Percentiles rank a stretch among this genome's conserved stretches.
Conservation (phyloP, 768 basidiomycete species). For the Tylopilus rubrobrunneus region DNA sequence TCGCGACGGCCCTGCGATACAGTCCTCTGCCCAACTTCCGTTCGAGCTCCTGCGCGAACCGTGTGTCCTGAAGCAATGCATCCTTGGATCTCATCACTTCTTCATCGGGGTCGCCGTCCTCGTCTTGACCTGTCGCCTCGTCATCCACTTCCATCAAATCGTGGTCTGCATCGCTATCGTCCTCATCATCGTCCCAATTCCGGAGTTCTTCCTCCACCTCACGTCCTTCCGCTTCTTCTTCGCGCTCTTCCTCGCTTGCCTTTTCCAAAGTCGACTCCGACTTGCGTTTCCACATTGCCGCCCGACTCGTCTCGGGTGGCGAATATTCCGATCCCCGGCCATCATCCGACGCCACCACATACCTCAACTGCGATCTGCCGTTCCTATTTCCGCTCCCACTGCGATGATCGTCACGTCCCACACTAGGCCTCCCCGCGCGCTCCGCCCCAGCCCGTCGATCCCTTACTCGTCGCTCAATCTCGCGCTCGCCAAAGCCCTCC, state of each 20-base stretch:
- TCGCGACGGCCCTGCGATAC: slow-evolving; percentile 11
- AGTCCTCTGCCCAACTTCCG: slow-evolving; percentile 11
- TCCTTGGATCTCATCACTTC: neutral
- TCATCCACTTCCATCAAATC: neutral
- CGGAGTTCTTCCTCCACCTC: slow-evolving; percentile 11
- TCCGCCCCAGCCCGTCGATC: too few relatives aligned
- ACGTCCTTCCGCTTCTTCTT: slow-evolving; percentile 8
- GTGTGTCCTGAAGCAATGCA: neutral
- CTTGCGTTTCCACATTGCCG: slow-evolving; percentile 24
- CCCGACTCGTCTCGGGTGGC: slow-evolving; percentile 27
- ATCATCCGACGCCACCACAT: slow-evolving; percentile 11
- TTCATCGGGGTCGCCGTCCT: neutral
- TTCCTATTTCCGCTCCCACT: neutral
- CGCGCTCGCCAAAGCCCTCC: slow-evolving; percentile 23
- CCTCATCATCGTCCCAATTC: neutral
- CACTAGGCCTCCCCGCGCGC: too few relatives aligned
- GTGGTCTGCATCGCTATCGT: neutral
- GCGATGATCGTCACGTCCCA: too few relatives aligned
- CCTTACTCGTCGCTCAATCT: slow-evolving; percentile 6
- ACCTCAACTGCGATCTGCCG: slow-evolving; percentile 2
- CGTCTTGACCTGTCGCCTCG: neutral
- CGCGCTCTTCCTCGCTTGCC: neutral
- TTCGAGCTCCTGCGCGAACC: slow-evolving; percentile 12
- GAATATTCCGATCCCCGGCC: slow-evolving; percentile 21
- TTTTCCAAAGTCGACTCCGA: slow-evolving; percentile 3